A percentile compares a stretch with the other conserved stretches of the same genome.
Evolutionary conservation across 495 filamentous ascomycete genomes (phyloP).

Genomic region (Collariella sp.): DNA sequence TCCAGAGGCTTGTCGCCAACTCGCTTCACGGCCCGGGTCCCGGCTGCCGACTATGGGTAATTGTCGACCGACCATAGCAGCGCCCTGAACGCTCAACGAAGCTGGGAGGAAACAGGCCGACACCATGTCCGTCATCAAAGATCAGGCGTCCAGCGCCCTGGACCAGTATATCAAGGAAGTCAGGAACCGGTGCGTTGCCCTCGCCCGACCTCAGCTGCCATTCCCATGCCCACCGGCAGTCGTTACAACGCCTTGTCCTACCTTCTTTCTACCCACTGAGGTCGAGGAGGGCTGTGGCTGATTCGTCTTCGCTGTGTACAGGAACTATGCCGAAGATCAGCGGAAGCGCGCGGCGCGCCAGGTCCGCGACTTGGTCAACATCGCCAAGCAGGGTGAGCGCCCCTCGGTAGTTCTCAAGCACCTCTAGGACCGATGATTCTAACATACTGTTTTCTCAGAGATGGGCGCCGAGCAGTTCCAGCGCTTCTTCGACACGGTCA

Average conservation of each 20-base stretch:
- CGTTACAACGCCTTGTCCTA: no score
- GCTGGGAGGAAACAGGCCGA: background rate
- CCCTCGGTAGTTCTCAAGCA: background rate
- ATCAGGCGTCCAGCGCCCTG: constrained; percentile 25
- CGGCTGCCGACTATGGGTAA: constrained; percentile 25
- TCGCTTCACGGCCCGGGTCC: background rate
- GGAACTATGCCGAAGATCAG: constrained; percentile 27
- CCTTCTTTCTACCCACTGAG: no score
- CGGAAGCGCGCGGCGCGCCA: constrained; percentile 36
- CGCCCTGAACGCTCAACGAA: constrained; percentile 10
- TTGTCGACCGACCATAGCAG: constrained; percentile 18
- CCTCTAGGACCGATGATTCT: background rate
- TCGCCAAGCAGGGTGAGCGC: constrained; percentile 31
- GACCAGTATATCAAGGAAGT: constrained; percentile 29
- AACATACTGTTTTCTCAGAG: constrained; percentile 47
- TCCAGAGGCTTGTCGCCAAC: background rate
- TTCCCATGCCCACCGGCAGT: background rate
- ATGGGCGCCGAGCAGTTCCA: constrained; percentile 67
- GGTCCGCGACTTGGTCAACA: constrained; percentile 33
- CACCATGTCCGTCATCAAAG: constrained; percentile 27
- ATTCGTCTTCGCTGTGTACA: constrained; percentile 12
- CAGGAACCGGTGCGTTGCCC: constrained; percentile 21
- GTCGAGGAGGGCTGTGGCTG: background rate
- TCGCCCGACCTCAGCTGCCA: background rate
- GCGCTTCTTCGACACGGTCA: constrained; percentile 70